Conservation (phyloP, 1,139 yeast genomes). For the Yamadazyma mexicana region DNA sequence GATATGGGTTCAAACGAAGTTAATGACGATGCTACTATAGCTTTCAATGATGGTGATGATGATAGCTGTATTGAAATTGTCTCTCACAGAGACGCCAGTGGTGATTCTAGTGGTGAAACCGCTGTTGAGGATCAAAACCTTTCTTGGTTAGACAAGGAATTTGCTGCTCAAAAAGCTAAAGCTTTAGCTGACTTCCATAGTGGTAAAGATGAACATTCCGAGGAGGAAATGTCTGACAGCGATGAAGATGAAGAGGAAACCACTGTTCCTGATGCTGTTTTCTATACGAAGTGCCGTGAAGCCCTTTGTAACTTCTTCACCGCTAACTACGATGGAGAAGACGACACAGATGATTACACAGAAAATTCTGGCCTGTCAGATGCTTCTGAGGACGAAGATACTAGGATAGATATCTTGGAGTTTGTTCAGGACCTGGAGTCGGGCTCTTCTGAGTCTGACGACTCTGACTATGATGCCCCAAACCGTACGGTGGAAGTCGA, state of each 20-base stretch:
- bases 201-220: neutral
- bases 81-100: neutral
- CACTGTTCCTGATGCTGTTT: neutral
- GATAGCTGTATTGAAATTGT: neutral
- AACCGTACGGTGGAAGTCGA: neutral
- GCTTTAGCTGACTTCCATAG: neutral
- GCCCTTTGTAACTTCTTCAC: neutral
- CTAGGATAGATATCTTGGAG: too few species aligned
- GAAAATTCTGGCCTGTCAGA: neutral
- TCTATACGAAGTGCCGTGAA: neutral
- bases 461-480: neutral
- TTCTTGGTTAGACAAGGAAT: too few species aligned
- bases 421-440: too few species aligned
- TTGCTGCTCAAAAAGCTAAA: neutral
- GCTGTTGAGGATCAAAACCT: neutral
- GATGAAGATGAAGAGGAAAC: slow-evolving; percentile 1
- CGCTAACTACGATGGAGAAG: neutral
- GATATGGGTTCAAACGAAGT: neutral
- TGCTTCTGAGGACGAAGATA: neutral
- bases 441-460: neutral
- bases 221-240: neutral
- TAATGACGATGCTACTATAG: slow-evolving; percentile 1
- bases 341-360: neutral
- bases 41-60: neutral
- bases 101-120: neutral